Percentiles rank a stretch among this genome's conserved stretches.
Conservation (phyloP, 345 rosid species). For the Heritiera littoralis region DNA sequence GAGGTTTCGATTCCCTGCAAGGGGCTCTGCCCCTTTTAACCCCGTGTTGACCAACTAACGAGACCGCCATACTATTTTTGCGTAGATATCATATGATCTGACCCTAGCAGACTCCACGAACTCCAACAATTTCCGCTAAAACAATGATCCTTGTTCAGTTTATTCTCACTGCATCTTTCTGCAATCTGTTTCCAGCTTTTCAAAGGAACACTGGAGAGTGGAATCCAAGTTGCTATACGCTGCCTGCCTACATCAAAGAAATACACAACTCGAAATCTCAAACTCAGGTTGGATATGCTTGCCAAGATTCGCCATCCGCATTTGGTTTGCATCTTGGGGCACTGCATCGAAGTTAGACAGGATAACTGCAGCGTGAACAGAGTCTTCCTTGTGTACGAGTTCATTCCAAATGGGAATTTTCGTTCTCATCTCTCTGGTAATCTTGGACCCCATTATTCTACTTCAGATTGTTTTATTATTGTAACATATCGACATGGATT, state of each 20-base stretch:
- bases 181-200: constrained; percentile 55
- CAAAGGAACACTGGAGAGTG: constrained; percentile 80
- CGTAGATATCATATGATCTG: no score
- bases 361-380: constrained; percentile 47
- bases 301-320: constrained; percentile 92
- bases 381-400: constrained; percentile 79
- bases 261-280: constrained; percentile 69
- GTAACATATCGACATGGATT: background rate
- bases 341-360: constrained; percentile 59
- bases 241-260: constrained; percentile 58
- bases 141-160: background rate
- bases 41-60: no score
- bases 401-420: constrained; percentile 65
- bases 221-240: constrained; percentile 66
- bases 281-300: constrained; percentile 67
- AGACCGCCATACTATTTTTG: no score
- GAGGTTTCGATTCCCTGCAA: no score
- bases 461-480: background rate
- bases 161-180: background rate
- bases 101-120: no score
- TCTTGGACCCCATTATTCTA: background rate
- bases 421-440: constrained; percentile 76
- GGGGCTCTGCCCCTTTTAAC: no score
- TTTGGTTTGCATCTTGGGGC: constrained; percentile 80
- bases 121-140: no score